Percentiles rank a stretch among this genome's conserved stretches.
These are phyloP conservation scores for Taphrina communis DNA, from an alignment of 1,139 yeast species.

Conservation along the genomic window DNA sequence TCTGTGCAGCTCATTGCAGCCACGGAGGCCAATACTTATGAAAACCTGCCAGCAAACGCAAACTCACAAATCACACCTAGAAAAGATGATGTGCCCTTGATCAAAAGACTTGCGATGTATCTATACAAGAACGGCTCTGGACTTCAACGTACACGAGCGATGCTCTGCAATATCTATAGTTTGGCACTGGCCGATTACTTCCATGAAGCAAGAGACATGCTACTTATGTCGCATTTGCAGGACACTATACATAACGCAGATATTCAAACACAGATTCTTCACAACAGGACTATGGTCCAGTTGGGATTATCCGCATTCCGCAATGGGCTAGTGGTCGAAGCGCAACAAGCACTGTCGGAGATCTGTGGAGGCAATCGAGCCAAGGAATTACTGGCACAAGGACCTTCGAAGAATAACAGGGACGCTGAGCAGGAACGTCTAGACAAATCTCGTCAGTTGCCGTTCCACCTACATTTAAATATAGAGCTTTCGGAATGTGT, in stretches of 20 bases:
- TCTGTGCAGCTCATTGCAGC: constrained; percentile 74
- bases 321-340: constrained; percentile 80
- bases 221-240: constrained; percentile 83
- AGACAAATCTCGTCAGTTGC: constrained; percentile 84
- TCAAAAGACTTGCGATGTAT: constrained; percentile 69
- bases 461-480: constrained; percentile 98
- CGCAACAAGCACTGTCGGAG: constrained; percentile 87
- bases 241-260: constrained; percentile 82
- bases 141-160: constrained; percentile 78
- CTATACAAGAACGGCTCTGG: constrained; percentile 71
- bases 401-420: constrained; percentile 71
- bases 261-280: constrained; percentile 82
- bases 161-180: constrained; percentile 84
- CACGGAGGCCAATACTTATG: constrained; percentile 77
- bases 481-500: constrained; percentile 93
- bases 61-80: constrained; percentile 53
- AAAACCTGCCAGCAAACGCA: constrained; percentile 53
- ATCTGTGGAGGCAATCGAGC: constrained; percentile 84
- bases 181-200: constrained; percentile 87
- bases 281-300: constrained; percentile 94
- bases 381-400: constrained; percentile 94
- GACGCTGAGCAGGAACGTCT: constrained; percentile 55
- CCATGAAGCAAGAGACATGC: constrained; percentile 82
- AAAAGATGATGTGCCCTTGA: constrained; percentile 55
- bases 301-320: constrained; percentile 96